Conservation (phyloP, 495 filamentous ascomycete genomes). For the Daldinia loculata region DNA sequence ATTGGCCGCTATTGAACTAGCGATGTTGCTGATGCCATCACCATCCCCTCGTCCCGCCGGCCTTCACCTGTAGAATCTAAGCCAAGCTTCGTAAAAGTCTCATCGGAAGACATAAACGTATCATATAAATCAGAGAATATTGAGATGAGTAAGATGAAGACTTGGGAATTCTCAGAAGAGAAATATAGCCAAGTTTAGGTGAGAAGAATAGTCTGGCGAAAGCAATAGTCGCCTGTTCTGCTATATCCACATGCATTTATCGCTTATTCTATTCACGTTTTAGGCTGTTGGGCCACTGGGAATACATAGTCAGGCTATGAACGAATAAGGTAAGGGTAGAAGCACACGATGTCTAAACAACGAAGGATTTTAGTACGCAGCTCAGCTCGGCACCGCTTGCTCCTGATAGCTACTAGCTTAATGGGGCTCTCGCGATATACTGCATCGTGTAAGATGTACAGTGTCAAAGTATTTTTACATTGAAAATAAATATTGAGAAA, state of each 20-base stretch:
- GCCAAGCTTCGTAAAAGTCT: neutral
- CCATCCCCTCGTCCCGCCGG: conserved; percentile 1
- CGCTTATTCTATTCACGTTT: conserved; percentile 19
- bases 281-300: neutral
- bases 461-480: neutral
- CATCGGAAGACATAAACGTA: neutral
- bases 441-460: neutral
- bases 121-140: neutral
- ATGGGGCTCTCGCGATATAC: neutral
- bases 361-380: neutral
- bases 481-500: neutral
- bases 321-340: neutral
- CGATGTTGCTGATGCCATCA: conserved; percentile 8
- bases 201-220: conserved; percentile 19
- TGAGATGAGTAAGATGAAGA: conserved; percentile 24
- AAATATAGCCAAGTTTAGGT: neutral
- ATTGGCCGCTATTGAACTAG: neutral
- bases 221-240: conserved; percentile 5
- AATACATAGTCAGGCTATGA: neutral
- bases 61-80: neutral
- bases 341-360: neutral
- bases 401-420: neutral
- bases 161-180: conserved; percentile 7
- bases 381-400: neutral
- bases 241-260: conserved; percentile 18